Evolutionary conservation across 2,329 filamentous ascomycete species (phyloP).

Genomic region (Sordariomycetes sp.): DNA sequence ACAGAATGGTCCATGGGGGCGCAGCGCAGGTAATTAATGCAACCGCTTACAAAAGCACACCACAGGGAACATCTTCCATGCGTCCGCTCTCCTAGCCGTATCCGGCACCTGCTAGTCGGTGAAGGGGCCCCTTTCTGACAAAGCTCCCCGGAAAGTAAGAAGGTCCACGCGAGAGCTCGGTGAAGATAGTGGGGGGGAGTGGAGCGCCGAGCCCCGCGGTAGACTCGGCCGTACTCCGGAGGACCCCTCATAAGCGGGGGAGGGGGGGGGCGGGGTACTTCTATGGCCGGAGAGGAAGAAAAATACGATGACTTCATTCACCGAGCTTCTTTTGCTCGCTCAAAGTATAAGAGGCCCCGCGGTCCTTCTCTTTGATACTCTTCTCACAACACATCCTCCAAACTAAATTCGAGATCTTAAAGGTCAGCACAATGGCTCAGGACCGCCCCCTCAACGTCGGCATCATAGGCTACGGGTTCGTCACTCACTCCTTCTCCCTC

Average conservation of each 20-base stretch:
- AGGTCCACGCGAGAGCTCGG: not conserved
- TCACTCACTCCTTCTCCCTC: constrained; percentile 7
- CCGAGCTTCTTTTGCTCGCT: not conserved
- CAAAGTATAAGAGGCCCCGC: not conserved
- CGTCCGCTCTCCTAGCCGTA: too few relatives aligned
- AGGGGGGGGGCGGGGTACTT: not conserved
- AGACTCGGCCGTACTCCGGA: not conserved
- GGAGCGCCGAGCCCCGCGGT: not conserved
- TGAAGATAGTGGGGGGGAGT: not conserved
- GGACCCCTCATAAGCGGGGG: not conserved
- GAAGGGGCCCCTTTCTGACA: not conserved
- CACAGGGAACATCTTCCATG: too few relatives aligned
- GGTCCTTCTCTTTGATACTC: not conserved
- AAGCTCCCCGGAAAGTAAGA: not conserved
- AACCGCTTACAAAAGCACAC: too few relatives aligned
- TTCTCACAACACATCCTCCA: not conserved
- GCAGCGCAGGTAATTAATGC: too few relatives aligned
- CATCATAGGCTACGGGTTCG: constrained; percentile 36
- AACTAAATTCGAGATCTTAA: not conserved
- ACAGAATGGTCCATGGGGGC: too few relatives aligned
- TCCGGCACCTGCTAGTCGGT: too few relatives aligned
- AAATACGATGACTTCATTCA: not conserved
- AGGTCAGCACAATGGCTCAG: not conserved
- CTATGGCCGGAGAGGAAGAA: not conserved
- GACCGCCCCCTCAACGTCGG: constrained; percentile 29